A percentile compares a stretch with the other conserved stretches of the same genome.
These are phyloP conservation scores for Aspergillus bridgeri DNA, from an alignment of 495 filamentous ascomycete genomes.

Conservation along the genomic window DNA sequence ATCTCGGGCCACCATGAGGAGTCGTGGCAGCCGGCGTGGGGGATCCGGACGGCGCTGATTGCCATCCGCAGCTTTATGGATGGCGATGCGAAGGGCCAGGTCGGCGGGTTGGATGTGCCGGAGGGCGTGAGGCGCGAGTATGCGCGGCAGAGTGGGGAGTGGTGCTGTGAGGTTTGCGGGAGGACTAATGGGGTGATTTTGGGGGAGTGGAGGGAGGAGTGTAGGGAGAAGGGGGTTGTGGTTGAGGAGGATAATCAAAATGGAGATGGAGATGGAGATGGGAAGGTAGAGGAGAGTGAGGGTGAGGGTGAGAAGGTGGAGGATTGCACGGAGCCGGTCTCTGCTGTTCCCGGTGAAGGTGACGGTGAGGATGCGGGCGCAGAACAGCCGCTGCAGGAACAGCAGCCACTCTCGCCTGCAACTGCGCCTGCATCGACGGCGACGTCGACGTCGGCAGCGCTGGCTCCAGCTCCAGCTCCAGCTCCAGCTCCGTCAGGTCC, in stretches of 20 bases:
- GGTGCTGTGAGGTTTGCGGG: conserved; percentile 63
- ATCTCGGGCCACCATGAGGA: conserved; percentile 97
- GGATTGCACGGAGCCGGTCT: neutral
- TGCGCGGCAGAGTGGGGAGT: conserved; percentile 59
- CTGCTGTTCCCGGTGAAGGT: neutral
- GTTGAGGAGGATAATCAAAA: conserved; percentile 36
- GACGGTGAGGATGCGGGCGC: neutral
- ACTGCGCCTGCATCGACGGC: conserved; percentile 9
- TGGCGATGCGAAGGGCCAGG: conserved; percentile 61
- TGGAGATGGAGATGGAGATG: conserved; percentile 40
- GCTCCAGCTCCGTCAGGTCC: conserved; percentile 3
- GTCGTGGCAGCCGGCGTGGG: conserved; percentile 98
- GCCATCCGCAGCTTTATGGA: conserved; percentile 53
- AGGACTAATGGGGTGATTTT: conserved; percentile 71
- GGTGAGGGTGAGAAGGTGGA: conserved; percentile 24
- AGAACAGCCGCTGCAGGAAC: neutral
- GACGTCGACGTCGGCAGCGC: conserved; percentile 6
- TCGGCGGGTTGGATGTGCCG: conserved; percentile 79
- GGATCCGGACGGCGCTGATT: conserved; percentile 63
- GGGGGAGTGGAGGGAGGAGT: conserved; percentile 57
- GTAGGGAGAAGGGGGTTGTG: conserved; percentile 48
- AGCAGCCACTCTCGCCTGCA: conserved; percentile 1
- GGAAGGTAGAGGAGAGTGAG: conserved; percentile 39
- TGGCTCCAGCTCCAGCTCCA: conserved; percentile 6
- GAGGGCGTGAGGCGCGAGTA: conserved; percentile 59